Percentiles rank a stretch among this genome's conserved stretches.
These are phyloP conservation scores for Hordeum marinum DNA, from an alignment of 176 grass and related monocot genomes.

Conservation along the genomic window DNA sequence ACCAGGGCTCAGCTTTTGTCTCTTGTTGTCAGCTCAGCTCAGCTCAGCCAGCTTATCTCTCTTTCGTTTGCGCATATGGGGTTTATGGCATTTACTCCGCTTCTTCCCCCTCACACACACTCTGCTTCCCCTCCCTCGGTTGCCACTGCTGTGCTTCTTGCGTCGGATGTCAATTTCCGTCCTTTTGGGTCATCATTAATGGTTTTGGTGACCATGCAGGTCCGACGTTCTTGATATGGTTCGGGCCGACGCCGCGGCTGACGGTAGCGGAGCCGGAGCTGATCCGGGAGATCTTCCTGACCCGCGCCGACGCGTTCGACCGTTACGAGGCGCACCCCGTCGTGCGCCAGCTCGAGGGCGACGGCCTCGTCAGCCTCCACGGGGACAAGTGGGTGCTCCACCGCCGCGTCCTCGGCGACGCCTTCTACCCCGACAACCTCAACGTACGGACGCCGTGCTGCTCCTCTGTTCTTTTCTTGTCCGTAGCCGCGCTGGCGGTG, in stretches of 20 bases:
- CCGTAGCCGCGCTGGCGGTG: background rate
- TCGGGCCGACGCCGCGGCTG: conserved; percentile 75
- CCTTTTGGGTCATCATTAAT: background rate
- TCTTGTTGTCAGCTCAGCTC: conserved; percentile 64
- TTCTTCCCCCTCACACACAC: background rate
- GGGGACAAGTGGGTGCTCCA: conserved; percentile 87
- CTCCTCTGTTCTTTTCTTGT: background rate
- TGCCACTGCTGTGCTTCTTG: conserved; percentile 9
- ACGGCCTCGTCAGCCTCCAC: conserved; percentile 77
- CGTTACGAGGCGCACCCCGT: conserved; percentile 81
- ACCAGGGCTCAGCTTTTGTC: conserved; percentile 57
- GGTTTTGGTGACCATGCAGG: conserved; percentile 31
- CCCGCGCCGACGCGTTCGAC: conserved; percentile 63
- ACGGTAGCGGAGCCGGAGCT: conserved; percentile 79
- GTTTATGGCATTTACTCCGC: background rate
- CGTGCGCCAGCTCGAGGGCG: conserved; percentile 81
- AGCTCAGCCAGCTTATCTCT: conserved; percentile 21
- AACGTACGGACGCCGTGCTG: conserved; percentile 33
- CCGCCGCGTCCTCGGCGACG: conserved; percentile 53
- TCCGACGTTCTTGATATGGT: conserved; percentile 77
- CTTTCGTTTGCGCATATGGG: conserved; percentile 19
- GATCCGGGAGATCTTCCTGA: conserved; percentile 71
- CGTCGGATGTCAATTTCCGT: background rate
- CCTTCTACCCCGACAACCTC: conserved; percentile 81
- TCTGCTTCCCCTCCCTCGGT: background rate